Evolutionary conservation across 2,329 filamentous ascomycete species (phyloP).

Genomic region (Fusarium anguioides): DNA sequence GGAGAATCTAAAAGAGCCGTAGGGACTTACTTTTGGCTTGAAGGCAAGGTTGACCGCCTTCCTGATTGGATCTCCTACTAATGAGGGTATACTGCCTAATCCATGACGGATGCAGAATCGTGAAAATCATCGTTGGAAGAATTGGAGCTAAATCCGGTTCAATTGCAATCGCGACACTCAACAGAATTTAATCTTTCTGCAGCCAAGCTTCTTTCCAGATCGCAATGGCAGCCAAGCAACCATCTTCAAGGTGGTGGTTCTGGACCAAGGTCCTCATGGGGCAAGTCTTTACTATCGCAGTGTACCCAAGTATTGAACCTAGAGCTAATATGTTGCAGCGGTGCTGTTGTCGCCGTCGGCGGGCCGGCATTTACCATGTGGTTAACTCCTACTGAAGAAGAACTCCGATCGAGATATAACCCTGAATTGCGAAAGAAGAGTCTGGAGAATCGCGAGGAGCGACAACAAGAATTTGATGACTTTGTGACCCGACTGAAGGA

Average conservation of each 20-base stretch:
- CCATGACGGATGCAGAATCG: conserved; percentile 47
- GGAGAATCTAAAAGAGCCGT: too few relatives aligned
- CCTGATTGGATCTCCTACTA: conserved; percentile 14
- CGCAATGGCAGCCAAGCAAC: conserved; percentile 56
- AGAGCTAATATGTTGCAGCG: conserved; percentile 61
- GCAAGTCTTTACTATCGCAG: conserved; percentile 60
- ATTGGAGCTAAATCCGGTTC: conserved; percentile 2
- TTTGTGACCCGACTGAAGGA: conserved; percentile 88
- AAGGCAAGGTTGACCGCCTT: conserved; percentile 38
- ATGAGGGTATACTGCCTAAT: conserved; percentile 44
- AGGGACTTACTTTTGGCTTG: too few relatives aligned
- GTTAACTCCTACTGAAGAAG: conserved; percentile 86
- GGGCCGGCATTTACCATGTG: conserved; percentile 87
- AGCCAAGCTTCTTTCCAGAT: not conserved
- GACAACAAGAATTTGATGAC: conserved; percentile 87
- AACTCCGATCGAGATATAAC: conserved; percentile 92
- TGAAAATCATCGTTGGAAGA: conserved; percentile 46
- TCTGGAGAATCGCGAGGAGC: conserved; percentile 79
- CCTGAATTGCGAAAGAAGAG: conserved; percentile 92
- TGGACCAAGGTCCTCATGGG: conserved; percentile 77
- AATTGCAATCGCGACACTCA: not conserved
- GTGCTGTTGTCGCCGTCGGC: conserved; percentile 77
- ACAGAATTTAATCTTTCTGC: not conserved
- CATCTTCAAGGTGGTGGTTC: conserved; percentile 63
- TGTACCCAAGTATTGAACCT: conserved; percentile 11